Evolutionary conservation across 176 grass and related monocot species (phyloP).

Genomic region (Aegilops umbellulata): DNA sequence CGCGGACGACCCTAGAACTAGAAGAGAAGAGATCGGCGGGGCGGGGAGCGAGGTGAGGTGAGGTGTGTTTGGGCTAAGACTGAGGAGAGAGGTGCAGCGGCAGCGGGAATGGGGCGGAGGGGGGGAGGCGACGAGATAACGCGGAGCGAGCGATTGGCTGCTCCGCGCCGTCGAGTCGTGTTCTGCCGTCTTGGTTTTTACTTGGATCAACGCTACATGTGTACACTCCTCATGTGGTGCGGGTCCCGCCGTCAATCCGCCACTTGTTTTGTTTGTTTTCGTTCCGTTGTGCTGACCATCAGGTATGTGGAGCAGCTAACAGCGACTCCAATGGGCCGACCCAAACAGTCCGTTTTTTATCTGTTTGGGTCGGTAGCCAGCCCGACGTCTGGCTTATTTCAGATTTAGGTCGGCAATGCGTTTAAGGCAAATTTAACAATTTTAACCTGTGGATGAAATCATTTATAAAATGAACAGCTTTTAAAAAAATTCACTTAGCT

Average conservation of each 20-base stretch:
- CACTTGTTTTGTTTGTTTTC: no score
- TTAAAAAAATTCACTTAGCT: no score
- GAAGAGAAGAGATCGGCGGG: constrained; percentile 2
- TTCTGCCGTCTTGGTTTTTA: constrained; percentile 13
- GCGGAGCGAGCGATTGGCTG: constrained; percentile 14
- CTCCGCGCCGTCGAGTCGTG: constrained; percentile 13
- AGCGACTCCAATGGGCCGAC: no score
- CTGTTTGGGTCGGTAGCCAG: no score
- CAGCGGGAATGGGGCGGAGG: neutral
- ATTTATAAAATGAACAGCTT: no score
- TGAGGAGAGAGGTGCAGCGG: neutral
- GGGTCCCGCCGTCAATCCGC: neutral
- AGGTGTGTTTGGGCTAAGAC: neutral
- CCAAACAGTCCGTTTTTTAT: no score
- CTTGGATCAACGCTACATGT: neutral
- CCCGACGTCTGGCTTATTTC: no score
- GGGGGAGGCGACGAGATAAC: constrained; percentile 29
- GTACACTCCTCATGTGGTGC: neutral
- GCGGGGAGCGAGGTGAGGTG: neutral
- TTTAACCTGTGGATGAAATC: no score
- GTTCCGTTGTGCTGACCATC: neutral
- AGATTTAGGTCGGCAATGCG: no score
- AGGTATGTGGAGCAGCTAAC: no score
- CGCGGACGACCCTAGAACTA: neutral
- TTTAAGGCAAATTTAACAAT: no score